A percentile compares a stretch with the other conserved stretches of the same genome.
Evolutionary conservation across 768 basidiomycete species (phyloP).

Genomic region (Suillus hirtellus): DNA sequence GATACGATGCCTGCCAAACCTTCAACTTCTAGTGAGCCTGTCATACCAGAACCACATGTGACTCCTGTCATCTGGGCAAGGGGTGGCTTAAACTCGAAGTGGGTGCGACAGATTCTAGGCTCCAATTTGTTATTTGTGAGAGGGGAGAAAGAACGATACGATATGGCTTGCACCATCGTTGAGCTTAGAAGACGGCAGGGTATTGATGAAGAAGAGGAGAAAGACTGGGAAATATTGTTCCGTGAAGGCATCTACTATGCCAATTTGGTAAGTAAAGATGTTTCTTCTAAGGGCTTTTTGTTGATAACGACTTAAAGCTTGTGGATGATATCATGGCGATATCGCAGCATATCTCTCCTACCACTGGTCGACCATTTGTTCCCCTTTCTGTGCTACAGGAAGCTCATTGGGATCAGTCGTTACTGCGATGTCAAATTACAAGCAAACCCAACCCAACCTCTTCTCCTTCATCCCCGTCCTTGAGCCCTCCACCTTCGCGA

Average conservation of each 20-base stretch:
- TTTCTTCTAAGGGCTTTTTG: neutral
- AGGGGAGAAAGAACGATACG: slow-evolving; percentile 79
- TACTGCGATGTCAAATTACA: slow-evolving; percentile 62
- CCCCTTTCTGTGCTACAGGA: slow-evolving; percentile 66
- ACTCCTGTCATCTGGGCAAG: slow-evolving; percentile 69
- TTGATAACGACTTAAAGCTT: slow-evolving; percentile 42
- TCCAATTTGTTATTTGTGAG: slow-evolving; percentile 80
- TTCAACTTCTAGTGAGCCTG: slow-evolving; percentile 15
- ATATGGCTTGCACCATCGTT: slow-evolving; percentile 70
- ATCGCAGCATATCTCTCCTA: slow-evolving; percentile 72
- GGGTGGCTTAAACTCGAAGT: slow-evolving; percentile 69
- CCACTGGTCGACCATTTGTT: slow-evolving; percentile 68
- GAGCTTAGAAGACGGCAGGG: slow-evolving; percentile 67
- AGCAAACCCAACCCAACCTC: slow-evolving; percentile 29
- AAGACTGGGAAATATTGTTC: slow-evolving; percentile 70
- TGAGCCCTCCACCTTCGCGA: slow-evolving; percentile 35
- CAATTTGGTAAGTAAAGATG: slow-evolving; percentile 74
- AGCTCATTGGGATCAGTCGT: slow-evolving; percentile 77
- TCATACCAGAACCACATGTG: slow-evolving; percentile 17
- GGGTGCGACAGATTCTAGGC: slow-evolving; percentile 73
- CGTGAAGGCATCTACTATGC: slow-evolving; percentile 77
- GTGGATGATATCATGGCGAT: slow-evolving; percentile 79
- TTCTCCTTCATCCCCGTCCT: slow-evolving; percentile 30
- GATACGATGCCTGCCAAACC: slow-evolving; percentile 30
- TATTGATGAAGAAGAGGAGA: slow-evolving; percentile 62